Evolutionary conservation across 2,329 filamentous ascomycete species (phyloP).

Genomic region (Daldinia sp.): DNA sequence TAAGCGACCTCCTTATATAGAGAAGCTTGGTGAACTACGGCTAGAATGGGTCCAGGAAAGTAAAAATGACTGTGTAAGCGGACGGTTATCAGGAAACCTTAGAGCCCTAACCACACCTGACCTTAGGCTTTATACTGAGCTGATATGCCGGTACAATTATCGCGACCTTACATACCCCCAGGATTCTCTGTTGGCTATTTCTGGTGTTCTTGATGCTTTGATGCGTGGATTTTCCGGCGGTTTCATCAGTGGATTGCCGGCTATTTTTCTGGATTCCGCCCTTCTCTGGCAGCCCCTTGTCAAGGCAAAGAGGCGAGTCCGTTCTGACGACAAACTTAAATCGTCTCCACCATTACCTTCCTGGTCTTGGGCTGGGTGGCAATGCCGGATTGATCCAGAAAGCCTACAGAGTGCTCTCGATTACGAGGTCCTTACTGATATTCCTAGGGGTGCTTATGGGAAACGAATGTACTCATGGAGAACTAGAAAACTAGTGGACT

Average conservation of each 20-base stretch:
- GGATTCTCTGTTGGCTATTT: background rate
- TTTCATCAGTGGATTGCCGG: background rate
- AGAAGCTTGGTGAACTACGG: no score
- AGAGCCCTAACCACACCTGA: background rate
- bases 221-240: background rate
- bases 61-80: background rate
- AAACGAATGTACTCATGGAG: background rate
- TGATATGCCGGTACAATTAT: background rate
- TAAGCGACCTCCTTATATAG: background rate
- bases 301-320: background rate
- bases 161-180: background rate
- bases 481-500: background rate
- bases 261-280: background rate
- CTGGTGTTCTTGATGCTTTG: background rate
- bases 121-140: background rate
- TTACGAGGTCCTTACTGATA: background rate
- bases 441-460: background rate
- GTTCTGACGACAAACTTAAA: background rate
- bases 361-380: slow-evolving; percentile 2
- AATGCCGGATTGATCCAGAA: background rate
- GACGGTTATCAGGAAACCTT: background rate
- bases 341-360: background rate
- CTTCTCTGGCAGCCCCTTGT: background rate
- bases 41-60: background rate
- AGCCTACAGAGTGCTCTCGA: background rate